phyloP scores from a whole-genome alignment of 768 basidiomycete species.

The Trametes cingulata region DNA sequence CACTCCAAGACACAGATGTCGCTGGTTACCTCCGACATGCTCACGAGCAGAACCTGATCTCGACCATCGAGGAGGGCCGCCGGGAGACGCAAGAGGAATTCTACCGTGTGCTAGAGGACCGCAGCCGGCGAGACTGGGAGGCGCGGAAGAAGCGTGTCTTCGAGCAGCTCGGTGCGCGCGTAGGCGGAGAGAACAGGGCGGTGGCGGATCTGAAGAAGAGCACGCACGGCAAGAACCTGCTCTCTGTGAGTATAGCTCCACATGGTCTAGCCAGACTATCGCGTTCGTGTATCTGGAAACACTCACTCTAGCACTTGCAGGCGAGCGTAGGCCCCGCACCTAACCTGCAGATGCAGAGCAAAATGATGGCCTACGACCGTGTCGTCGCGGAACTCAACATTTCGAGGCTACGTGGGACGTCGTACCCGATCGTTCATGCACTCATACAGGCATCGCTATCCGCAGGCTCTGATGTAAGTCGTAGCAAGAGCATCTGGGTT shows the following conservation, averaged over 20 bases:
- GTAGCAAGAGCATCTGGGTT: neutral
- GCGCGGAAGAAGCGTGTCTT: conserved; percentile 86
- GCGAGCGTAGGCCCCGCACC: conserved; percentile 54
- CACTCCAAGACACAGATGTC: conserved; percentile 92
- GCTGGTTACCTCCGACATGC: conserved; percentile 93
- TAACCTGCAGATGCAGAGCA: conserved; percentile 81
- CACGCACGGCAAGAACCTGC: conserved; percentile 54
- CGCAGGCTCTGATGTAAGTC: conserved; percentile 57
- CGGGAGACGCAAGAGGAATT: conserved; percentile 85
- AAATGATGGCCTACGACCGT: conserved; percentile 95
- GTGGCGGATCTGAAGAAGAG: conserved; percentile 64
- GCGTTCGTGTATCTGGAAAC: too few species aligned
- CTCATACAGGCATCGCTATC: conserved; percentile 67
- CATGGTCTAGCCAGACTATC: neutral
- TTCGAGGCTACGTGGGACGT: conserved; percentile 67
- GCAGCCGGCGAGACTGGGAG: conserved; percentile 83
- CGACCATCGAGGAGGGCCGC: conserved; percentile 88
- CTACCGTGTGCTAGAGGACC: conserved; percentile 75
- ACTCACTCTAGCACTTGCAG: conserved; percentile 29
- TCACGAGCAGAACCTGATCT: conserved; percentile 92
- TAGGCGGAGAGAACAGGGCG: conserved; percentile 54
- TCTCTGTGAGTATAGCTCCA: conserved; percentile 46
- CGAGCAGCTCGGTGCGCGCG: conserved; percentile 80
- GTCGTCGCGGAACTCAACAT: conserved; percentile 77
- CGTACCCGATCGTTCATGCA: conserved; percentile 74